A percentile compares a stretch with the other conserved stretches of the same genome.
These are phyloP conservation scores for Hypoxylon sp. DNA, from an alignment of 2,329 filamentous ascomycete species.

Conservation along the genomic window DNA sequence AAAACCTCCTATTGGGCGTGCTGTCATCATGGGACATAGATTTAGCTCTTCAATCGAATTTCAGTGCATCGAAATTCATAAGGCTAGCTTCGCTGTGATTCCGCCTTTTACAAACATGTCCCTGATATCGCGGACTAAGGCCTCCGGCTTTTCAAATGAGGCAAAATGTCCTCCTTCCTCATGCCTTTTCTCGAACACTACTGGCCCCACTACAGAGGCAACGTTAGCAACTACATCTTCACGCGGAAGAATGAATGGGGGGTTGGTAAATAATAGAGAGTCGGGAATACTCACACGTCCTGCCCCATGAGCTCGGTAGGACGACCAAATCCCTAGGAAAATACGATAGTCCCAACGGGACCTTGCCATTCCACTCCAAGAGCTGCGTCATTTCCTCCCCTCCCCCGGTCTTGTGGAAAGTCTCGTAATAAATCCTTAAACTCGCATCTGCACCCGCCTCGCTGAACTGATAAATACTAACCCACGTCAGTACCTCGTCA, in stretches of 20 bases:
- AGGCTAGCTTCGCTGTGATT: constrained; percentile 18
- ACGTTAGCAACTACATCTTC: background rate
- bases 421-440: constrained; percentile 80
- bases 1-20: background rate
- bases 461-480: constrained; percentile 80
- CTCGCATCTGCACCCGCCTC: constrained; percentile 75
- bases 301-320: constrained; percentile 65
- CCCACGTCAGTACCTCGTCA: constrained; percentile 82
- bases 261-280: background rate
- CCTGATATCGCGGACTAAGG: constrained; percentile 61
- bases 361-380: constrained; percentile 53
- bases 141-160: constrained; percentile 64
- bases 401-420: constrained; percentile 64
- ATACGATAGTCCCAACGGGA: constrained; percentile 60
- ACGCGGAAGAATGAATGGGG: background rate
- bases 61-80: background rate
- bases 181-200: constrained; percentile 64
- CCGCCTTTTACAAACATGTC: constrained; percentile 62
- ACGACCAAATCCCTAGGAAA: constrained; percentile 67
- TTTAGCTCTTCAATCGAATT: background rate
- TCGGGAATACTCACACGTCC: constrained; percentile 52
- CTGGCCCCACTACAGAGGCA: constrained; percentile 58
- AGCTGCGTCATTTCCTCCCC: constrained; percentile 54
- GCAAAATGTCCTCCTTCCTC: constrained; percentile 65
- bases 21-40: background rate